These are phyloP conservation scores for Berkeleyomyces basicola DNA, from an alignment of 2,329 filamentous ascomycete genomes.

Conservation along the genomic window DNA sequence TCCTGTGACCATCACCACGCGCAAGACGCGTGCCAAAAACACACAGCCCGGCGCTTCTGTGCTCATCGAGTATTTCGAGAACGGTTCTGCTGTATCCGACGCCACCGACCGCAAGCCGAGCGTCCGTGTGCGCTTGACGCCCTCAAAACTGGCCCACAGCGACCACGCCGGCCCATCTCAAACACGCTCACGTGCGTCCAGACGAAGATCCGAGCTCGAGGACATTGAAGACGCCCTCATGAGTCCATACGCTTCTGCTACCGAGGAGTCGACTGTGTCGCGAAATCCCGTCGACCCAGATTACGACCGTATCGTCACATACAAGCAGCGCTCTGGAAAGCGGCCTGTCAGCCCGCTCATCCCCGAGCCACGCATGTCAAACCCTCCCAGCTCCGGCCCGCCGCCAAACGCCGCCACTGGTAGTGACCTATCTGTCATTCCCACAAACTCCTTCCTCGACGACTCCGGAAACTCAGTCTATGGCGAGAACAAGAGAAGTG, in stretches of 20 bases:
- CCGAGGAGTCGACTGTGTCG: constrained; percentile 62
- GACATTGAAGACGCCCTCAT: constrained; percentile 46
- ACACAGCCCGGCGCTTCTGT: constrained; percentile 67
- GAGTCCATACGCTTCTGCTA: constrained; percentile 60
- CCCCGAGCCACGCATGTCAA: constrained; percentile 20
- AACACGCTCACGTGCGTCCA: constrained; percentile 56
- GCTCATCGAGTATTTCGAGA: constrained; percentile 90
- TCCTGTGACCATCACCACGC: constrained; percentile 79
- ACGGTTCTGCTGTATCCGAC: constrained; percentile 29
- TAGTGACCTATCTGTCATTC: constrained; percentile 74
- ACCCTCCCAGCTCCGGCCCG: constrained; percentile 30
- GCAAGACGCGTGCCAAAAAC: constrained; percentile 18
- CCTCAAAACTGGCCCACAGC: constrained; percentile 50
- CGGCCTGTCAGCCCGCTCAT: constrained; percentile 52
- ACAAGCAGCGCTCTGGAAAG: constrained; percentile 24
- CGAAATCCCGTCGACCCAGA: constrained; percentile 77
- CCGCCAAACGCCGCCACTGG: constrained; percentile 41
- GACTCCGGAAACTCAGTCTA: constrained; percentile 31
- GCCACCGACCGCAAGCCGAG: constrained; percentile 58
- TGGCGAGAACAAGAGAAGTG: constrained; percentile 10
- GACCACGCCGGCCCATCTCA: constrained; percentile 82
- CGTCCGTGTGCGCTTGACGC: constrained; percentile 63
- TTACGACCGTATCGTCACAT: constrained; percentile 37
- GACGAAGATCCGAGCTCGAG: constrained; percentile 26
- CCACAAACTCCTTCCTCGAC: constrained; percentile 44